Evolutionary conservation across 768 basidiomycete species (phyloP).

Genomic region (Serendipita sp.): DNA sequence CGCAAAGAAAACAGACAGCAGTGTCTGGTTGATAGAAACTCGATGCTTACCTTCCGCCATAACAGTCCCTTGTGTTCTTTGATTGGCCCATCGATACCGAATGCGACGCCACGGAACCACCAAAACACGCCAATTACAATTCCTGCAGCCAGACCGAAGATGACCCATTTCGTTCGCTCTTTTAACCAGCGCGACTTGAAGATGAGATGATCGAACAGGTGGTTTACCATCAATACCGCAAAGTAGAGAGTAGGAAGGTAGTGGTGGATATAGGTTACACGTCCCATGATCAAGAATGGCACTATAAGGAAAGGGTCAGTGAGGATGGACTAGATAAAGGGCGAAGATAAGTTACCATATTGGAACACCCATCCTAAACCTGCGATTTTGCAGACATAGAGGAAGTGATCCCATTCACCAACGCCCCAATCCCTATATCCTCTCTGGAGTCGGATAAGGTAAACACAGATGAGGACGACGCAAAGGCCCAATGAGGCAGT

Average conservation of each 20-base stretch:
- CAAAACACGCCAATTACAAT: slow-evolving; percentile 67
- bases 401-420: slow-evolving; percentile 90
- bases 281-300: slow-evolving; percentile 96
- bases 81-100: slow-evolving; percentile 83
- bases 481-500: slow-evolving; percentile 46
- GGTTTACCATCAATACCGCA: slow-evolving; percentile 78
- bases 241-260: slow-evolving; percentile 97
- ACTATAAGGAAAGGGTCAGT: slow-evolving; percentile 29
- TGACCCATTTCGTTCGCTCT: slow-evolving; percentile 47
- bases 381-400: slow-evolving; percentile 84
- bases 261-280: slow-evolving; percentile 91
- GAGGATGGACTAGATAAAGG: not conserved
- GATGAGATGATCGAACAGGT: slow-evolving; percentile 83
- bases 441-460: slow-evolving; percentile 70
- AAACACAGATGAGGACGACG: slow-evolving; percentile 39
- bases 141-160: slow-evolving; percentile 47
- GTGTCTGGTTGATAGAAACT: not conserved
- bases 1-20: not conserved
- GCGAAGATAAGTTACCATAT: slow-evolving; percentile 40
- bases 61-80: slow-evolving; percentile 58
- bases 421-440: slow-evolving; percentile 85
- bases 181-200: slow-evolving; percentile 59
- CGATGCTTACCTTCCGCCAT: slow-evolving; percentile 47
- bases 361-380: slow-evolving; percentile 87
- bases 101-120: slow-evolving; percentile 86